These are phyloP conservation scores for Ashbya aceris DNA, from an alignment of 1,139 yeast genomes.

Conservation along the genomic window DNA sequence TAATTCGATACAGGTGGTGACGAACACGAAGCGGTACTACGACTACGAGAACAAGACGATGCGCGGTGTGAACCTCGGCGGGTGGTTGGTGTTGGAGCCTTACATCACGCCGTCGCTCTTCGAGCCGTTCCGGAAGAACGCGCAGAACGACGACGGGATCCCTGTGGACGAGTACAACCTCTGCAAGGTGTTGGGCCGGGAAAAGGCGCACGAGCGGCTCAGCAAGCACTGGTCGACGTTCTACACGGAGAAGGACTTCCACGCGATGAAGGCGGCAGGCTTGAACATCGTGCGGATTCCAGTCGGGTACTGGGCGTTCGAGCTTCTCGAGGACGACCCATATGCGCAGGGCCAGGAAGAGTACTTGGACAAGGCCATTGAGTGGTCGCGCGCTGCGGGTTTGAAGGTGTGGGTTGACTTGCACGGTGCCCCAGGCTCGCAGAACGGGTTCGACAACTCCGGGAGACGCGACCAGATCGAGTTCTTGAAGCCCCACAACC, in stretches of 20 bases:
- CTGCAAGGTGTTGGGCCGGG: slow-evolving; percentile 53
- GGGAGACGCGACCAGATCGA: slow-evolving; percentile 62
- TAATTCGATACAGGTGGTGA: slow-evolving; percentile 13
- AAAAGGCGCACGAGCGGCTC: slow-evolving; percentile 43
- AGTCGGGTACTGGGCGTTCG: slow-evolving; percentile 94
- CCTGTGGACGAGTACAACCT: slow-evolving; percentile 86
- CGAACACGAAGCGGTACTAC: slow-evolving; percentile 19
- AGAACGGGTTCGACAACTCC: slow-evolving; percentile 93
- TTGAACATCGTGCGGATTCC: slow-evolving; percentile 85
- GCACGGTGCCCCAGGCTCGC: slow-evolving; percentile 97
- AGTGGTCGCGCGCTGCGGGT: slow-evolving; percentile 57
- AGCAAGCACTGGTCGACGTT: slow-evolving; percentile 71
- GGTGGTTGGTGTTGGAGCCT: slow-evolving; percentile 86
- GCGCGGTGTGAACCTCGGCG: slow-evolving; percentile 81
- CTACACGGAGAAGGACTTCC: slow-evolving; percentile 67
- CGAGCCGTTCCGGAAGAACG: slow-evolving; percentile 33
- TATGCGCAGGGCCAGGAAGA: slow-evolving; percentile 77
- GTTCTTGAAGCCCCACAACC: slow-evolving; percentile 49
- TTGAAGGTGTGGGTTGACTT: slow-evolving; percentile 84
- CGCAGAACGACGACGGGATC: slow-evolving; percentile 31
- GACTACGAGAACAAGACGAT: slow-evolving; percentile 32
- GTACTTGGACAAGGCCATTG: slow-evolving; percentile 66
- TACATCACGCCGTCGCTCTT: slow-evolving; percentile 80
- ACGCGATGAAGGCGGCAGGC: slow-evolving; percentile 52
- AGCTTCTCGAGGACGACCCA: slow-evolving; percentile 57